Evolutionary conservation across 2,329 filamentous ascomycete species (phyloP).

Genomic region (Pseudogymnoascus sp.): DNA sequence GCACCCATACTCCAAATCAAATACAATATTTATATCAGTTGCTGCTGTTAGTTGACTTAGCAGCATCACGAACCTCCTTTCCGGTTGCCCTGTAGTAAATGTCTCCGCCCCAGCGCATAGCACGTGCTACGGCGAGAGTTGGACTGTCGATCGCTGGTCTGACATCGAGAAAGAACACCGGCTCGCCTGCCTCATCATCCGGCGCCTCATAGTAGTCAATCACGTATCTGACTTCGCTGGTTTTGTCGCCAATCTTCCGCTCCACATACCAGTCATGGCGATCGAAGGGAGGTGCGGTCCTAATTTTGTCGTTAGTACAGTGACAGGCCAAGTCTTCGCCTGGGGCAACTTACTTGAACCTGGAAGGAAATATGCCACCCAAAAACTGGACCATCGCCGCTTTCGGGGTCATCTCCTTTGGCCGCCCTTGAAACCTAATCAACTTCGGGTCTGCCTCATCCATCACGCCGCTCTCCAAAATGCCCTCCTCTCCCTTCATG

Average conservation of each 20-base stretch:
- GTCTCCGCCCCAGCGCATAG: slow-evolving; percentile 85
- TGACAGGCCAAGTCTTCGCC: background rate
- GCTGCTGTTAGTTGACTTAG: background rate
- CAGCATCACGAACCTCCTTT: slow-evolving; percentile 20
- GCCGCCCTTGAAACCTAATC: slow-evolving; percentile 79
- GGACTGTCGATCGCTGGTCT: slow-evolving; percentile 80
- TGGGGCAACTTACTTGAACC: slow-evolving; percentile 56
- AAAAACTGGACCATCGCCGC: slow-evolving; percentile 74
- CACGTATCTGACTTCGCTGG: slow-evolving; percentile 79
- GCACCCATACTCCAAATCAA: slow-evolving; percentile 3
- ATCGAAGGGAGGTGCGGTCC: slow-evolving; percentile 82
- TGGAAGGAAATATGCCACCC: slow-evolving; percentile 68
- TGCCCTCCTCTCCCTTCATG: slow-evolving; percentile 62
- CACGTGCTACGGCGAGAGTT: slow-evolving; percentile 67
- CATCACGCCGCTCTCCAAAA: slow-evolving; percentile 32
- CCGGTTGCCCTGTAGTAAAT: slow-evolving; percentile 61
- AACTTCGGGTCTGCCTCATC: slow-evolving; percentile 59
- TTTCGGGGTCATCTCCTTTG: slow-evolving; percentile 85
- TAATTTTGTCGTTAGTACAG: slow-evolving; percentile 28
- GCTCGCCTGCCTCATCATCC: slow-evolving; percentile 70
- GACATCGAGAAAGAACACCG: slow-evolving; percentile 93
- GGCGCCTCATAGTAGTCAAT: slow-evolving; percentile 93
- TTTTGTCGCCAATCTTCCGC: slow-evolving; percentile 57
- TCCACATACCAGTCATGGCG: slow-evolving; percentile 95
- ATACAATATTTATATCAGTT: slow-evolving; percentile 2